Conservation (phyloP, 2,329 filamentous ascomycete species). For the Fusarium sp. region DNA sequence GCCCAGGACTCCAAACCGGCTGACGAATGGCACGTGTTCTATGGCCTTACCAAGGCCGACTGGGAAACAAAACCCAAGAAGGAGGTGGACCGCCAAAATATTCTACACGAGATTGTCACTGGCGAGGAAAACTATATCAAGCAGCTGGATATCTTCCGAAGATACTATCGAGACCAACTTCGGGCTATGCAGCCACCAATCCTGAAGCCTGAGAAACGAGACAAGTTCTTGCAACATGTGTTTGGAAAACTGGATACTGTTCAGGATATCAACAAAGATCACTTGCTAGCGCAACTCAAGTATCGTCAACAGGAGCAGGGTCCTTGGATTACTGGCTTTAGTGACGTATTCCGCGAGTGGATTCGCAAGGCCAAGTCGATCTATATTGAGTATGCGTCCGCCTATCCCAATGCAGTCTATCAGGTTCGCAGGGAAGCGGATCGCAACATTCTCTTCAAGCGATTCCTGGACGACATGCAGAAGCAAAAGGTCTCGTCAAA, state of each 20-base stretch:
- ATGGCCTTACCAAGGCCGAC: slow-evolving; percentile 81
- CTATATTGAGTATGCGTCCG: slow-evolving; percentile 91
- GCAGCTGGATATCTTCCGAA: slow-evolving; percentile 84
- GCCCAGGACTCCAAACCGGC: slow-evolving; percentile 72
- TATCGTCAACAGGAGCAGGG: slow-evolving; percentile 97
- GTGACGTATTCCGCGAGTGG: slow-evolving; percentile 98
- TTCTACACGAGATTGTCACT: slow-evolving; percentile 92
- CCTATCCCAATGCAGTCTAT: slow-evolving; percentile 85
- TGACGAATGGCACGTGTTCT: slow-evolving; percentile 90
- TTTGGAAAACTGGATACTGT: slow-evolving; percentile 93
- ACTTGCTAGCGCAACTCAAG: slow-evolving; percentile 90
- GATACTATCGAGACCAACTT: slow-evolving; percentile 86
- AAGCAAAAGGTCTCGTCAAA: slow-evolving; percentile 82
- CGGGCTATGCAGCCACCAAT: slow-evolving; percentile 77
- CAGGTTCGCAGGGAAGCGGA: slow-evolving; percentile 85
- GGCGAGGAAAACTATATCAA: slow-evolving; percentile 92
- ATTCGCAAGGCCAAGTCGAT: slow-evolving; percentile 89
- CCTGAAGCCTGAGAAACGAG: slow-evolving; percentile 78
- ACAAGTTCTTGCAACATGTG: slow-evolving; percentile 82
- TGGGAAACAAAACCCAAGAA: slow-evolving; percentile 78
- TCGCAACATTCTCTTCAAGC: slow-evolving; percentile 83
- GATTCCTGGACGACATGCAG: slow-evolving; percentile 83
- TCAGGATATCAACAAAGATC: slow-evolving; percentile 90
- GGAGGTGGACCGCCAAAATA: slow-evolving; percentile 92
- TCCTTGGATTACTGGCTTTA: slow-evolving; percentile 92